Conservation (phyloP, 208 protist genomes). For the Vickermania ingenoplastis region DNA sequence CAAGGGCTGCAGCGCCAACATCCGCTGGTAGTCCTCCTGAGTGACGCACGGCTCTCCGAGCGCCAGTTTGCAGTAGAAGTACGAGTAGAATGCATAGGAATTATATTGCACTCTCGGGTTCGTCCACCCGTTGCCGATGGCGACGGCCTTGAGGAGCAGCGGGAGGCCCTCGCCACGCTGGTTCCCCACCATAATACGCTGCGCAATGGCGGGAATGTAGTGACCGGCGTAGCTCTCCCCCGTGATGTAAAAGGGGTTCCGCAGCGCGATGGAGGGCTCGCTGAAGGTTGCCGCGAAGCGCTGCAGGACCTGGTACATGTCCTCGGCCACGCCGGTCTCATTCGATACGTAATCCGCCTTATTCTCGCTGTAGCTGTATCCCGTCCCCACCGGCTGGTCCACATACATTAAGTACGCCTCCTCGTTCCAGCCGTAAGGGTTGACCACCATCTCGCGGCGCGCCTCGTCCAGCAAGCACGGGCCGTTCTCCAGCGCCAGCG, state of each 20-base stretch:
- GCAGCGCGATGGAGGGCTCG: slow-evolving; percentile 14
- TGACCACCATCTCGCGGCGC: slow-evolving; percentile 18
- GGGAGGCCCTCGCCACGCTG: slow-evolving; percentile 10
- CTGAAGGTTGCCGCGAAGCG: slow-evolving; percentile 46
- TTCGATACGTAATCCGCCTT: slow-evolving; percentile 47
- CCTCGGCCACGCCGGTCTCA: slow-evolving; percentile 57
- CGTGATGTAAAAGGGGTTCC: slow-evolving; percentile 70
- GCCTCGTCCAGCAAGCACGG: slow-evolving; percentile 65
- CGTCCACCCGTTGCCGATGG: slow-evolving; percentile 85
- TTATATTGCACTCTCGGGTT: slow-evolving; percentile 72
- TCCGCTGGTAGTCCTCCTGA: slow-evolving; percentile 21
- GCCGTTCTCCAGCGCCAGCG: slow-evolving; percentile 65
- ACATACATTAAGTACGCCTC: slow-evolving; percentile 84
- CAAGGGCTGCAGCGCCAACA: slow-evolving; percentile 27
- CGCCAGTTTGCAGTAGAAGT: slow-evolving; percentile 41
- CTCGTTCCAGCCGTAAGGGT: slow-evolving; percentile 75
- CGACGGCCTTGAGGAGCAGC: slow-evolving; percentile 62
- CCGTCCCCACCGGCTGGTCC: slow-evolving; percentile 84
- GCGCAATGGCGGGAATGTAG: slow-evolving; percentile 41
- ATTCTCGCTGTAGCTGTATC: slow-evolving; percentile 64
- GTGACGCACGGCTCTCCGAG: slow-evolving; percentile 41
- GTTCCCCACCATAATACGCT: slow-evolving; percentile 24
- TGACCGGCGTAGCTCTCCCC: slow-evolving; percentile 74
- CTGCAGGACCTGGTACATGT: slow-evolving; percentile 85
- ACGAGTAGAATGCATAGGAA: slow-evolving; percentile 43